Evolutionary conservation across 1,284 basidiomycete genomes (phyloP).

Genomic region (Blastosporella zonata): DNA sequence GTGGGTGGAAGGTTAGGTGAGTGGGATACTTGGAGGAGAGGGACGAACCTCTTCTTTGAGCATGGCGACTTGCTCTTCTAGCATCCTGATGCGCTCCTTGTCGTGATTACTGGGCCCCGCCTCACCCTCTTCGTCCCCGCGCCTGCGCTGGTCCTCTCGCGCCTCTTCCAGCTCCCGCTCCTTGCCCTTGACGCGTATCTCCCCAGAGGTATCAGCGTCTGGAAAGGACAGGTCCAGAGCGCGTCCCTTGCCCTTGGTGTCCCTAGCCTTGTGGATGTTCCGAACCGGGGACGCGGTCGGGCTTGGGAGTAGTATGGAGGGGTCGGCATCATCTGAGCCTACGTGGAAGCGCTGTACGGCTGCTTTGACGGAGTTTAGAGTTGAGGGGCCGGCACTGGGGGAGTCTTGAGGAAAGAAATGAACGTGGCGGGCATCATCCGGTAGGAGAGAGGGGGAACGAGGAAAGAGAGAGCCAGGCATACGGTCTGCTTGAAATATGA

Average conservation of each 20-base stretch:
- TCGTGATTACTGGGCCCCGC: slow-evolving; percentile 48
- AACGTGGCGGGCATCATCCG: slow-evolving; percentile 41
- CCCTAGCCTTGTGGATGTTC: neutral
- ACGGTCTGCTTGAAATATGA: slow-evolving; percentile 46
- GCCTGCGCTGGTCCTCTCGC: slow-evolving; percentile 46
- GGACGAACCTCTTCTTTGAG: slow-evolving; percentile 59
- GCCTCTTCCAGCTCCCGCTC: slow-evolving; percentile 56
- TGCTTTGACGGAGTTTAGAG: slow-evolving; percentile 38
- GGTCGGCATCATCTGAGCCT: slow-evolving; percentile 34
- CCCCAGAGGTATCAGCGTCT: slow-evolving; percentile 40
- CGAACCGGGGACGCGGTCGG: slow-evolving; percentile 26
- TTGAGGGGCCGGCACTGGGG: slow-evolving; percentile 21
- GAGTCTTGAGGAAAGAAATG: slow-evolving; percentile 33
- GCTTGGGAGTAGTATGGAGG: slow-evolving; percentile 40
- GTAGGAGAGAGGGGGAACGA: slow-evolving; percentile 62
- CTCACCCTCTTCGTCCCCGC: slow-evolving; percentile 3
- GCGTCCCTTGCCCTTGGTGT: slow-evolving; percentile 39
- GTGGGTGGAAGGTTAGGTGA: slow-evolving; percentile 2
- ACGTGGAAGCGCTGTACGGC: slow-evolving; percentile 42
- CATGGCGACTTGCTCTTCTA: slow-evolving; percentile 64
- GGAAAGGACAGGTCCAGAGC: slow-evolving; percentile 36
- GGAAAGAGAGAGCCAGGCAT: slow-evolving; percentile 81
- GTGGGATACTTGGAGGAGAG: slow-evolving; percentile 1
- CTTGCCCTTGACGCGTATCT: slow-evolving; percentile 51
- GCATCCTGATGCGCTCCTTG: slow-evolving; percentile 57